Conservation (phyloP, 371 early-diverging fungal species). For the Mucor piriformis region DNA sequence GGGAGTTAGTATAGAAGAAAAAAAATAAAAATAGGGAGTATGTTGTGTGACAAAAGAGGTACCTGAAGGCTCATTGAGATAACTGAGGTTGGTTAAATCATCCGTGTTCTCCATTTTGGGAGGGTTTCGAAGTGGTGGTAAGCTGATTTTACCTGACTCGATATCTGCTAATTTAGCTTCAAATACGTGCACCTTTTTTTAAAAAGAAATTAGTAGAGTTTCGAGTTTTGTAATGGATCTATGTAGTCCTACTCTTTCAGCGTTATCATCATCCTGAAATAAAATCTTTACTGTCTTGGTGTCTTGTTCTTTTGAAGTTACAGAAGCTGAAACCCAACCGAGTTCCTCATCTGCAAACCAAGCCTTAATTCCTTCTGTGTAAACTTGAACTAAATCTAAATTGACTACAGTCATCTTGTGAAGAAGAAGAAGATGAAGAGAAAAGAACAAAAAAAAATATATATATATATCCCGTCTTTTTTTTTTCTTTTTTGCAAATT, state of each 20-base stretch:
- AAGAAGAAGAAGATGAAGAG: background rate
- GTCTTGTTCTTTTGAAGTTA: slow-evolving; percentile 57
- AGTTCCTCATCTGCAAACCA: slow-evolving; percentile 89
- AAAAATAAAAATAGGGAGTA: slow-evolving; percentile 1
- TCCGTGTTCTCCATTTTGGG: slow-evolving; percentile 86
- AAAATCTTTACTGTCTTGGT: slow-evolving; percentile 61
- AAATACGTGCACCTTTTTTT: slow-evolving; percentile 57
- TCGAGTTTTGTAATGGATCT: too few species aligned
- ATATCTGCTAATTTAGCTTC: slow-evolving; percentile 74
- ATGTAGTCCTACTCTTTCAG: slow-evolving; percentile 45
- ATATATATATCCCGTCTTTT: background rate
- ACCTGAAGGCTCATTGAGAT: slow-evolving; percentile 92
- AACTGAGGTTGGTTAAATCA: slow-evolving; percentile 89
- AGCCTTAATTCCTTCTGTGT: slow-evolving; percentile 75
- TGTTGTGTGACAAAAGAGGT: slow-evolving; percentile 19
- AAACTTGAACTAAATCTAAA: slow-evolving; percentile 47
- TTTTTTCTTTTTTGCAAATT: background rate
- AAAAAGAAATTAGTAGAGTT: too few species aligned
- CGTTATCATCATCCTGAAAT: slow-evolving; percentile 62
- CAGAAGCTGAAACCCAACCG: slow-evolving; percentile 82
- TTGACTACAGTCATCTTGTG: slow-evolving; percentile 15
- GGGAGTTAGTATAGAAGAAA: too few species aligned
- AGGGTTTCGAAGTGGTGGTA: slow-evolving; percentile 93
- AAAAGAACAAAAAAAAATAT: background rate
- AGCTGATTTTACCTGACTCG: slow-evolving; percentile 58